Conservation (phyloP, 2,329 filamentous ascomycete species). For the Sarocladium oryzae region DNA sequence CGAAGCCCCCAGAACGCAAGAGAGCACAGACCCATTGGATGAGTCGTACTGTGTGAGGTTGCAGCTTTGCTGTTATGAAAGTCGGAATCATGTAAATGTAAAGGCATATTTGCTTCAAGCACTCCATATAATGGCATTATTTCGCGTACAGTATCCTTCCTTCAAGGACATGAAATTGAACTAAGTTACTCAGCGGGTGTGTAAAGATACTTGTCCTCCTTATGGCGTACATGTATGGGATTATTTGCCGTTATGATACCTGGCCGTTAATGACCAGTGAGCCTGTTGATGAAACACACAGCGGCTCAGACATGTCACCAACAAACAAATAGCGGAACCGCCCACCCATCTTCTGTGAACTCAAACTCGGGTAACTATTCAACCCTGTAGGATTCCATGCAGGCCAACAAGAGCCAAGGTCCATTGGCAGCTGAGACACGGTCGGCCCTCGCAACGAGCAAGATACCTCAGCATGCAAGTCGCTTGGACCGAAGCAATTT, state of each 20-base stretch:
- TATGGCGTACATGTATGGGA: too few species aligned
- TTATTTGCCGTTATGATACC: constrained; percentile 6
- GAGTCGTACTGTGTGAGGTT: too few species aligned
- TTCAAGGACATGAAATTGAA: too few species aligned
- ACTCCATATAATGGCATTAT: too few species aligned
- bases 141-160: too few species aligned
- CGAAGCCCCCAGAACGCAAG: constrained; percentile 6
- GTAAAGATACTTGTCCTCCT: too few species aligned
- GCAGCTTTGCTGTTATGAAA: too few species aligned
- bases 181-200: too few species aligned
- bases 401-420: constrained; percentile 1
- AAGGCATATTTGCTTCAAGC: too few species aligned
- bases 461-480: not conserved
- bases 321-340: constrained; percentile 2
- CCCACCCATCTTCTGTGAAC: not conserved
- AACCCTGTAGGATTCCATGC: not conserved
- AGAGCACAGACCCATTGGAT: too few species aligned
- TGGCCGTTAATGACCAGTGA: not conserved
- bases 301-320: constrained; percentile 1
- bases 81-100: too few species aligned
- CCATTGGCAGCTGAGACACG: not conserved
- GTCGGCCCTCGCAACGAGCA: constrained; percentile 1
- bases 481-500: not conserved
- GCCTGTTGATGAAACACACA: constrained; percentile 1
- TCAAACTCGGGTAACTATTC: not conserved